Evolutionary conservation across 495 filamentous ascomycete species (phyloP).

Genomic region (Margaritispora aquatica): DNA sequence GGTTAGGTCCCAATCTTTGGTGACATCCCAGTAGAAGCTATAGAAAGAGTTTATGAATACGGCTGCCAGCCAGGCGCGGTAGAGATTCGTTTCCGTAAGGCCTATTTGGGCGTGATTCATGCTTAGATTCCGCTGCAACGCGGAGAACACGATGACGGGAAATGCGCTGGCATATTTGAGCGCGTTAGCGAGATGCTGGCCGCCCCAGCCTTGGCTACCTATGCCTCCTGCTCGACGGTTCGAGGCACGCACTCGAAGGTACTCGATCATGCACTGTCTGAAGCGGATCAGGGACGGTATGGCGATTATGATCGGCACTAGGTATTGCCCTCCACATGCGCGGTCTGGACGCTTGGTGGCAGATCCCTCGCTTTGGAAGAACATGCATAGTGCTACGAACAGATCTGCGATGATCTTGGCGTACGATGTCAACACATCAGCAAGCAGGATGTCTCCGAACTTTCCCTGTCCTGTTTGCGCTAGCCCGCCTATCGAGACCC

Average conservation of each 20-base stretch:
- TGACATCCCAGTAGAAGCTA: constrained; percentile 97
- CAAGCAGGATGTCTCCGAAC: constrained; percentile 91
- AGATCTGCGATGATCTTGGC: constrained; percentile 85
- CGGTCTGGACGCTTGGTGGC: constrained; percentile 78
- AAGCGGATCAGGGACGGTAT: constrained; percentile 80
- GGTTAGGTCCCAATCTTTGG: constrained; percentile 92
- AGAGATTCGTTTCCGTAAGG: constrained; percentile 33
- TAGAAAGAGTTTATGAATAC: constrained; percentile 79
- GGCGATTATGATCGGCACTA: constrained; percentile 75
- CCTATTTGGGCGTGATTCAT: constrained; percentile 31
- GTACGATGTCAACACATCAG: constrained; percentile 91
- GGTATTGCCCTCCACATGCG: constrained; percentile 63
- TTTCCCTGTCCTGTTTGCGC: constrained; percentile 76
- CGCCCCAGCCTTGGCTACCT: constrained; percentile 53
- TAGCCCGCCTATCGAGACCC: constrained; percentile 72
- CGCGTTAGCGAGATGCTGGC: constrained; percentile 86
- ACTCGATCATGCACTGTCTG: constrained; percentile 89
- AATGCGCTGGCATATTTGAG: constrained; percentile 89
- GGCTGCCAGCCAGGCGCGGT: constrained; percentile 48
- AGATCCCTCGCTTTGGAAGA: constrained; percentile 56
- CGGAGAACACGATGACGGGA: constrained; percentile 76
- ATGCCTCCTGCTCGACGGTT: constrained; percentile 29
- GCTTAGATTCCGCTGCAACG: constrained; percentile 64
- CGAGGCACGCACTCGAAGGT: constrained; percentile 57
- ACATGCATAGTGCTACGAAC: constrained; percentile 88